Percentiles rank a stretch among this genome's conserved stretches.
These are phyloP conservation scores for Forsythia viridissima DNA, from an alignment of 257 asterid genomes.

Conservation along the genomic window DNA sequence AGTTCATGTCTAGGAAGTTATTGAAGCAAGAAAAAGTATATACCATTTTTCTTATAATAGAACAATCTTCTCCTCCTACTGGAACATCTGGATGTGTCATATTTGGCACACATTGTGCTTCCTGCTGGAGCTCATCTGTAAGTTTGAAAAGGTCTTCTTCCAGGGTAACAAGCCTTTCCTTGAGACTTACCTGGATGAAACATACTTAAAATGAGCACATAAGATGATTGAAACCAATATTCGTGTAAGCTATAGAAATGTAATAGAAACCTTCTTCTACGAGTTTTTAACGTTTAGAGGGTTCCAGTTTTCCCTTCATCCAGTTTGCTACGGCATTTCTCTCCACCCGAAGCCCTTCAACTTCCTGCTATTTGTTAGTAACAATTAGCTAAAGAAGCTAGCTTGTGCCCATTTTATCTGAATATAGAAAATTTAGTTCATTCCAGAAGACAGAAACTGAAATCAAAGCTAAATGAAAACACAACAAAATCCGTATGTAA, in stretches of 20 bases:
- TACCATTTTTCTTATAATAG: slow-evolving; percentile 76
- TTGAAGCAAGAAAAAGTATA: slow-evolving; percentile 8
- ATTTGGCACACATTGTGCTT: slow-evolving; percentile 94
- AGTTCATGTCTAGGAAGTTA: neutral
- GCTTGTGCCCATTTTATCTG: neutral
- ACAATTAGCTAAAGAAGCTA: slow-evolving; percentile 62
- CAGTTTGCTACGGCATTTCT: slow-evolving; percentile 90
- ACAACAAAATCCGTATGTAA: neutral
- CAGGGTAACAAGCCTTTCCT: slow-evolving; percentile 72
- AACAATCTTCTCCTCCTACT: slow-evolving; percentile 81
- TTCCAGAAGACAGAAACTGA: neutral
- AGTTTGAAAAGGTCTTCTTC: slow-evolving; percentile 84
- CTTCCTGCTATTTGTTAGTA: slow-evolving; percentile 94
- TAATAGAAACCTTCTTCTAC: slow-evolving; percentile 78
- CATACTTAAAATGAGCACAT: slow-evolving; percentile 13
- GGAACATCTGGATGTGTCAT: slow-evolving; percentile 98
- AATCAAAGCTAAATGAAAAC: neutral
- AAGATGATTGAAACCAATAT: slow-evolving; percentile 8
- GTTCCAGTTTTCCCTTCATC: slow-evolving; percentile 91
- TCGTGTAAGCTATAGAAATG: slow-evolving; percentile 17
- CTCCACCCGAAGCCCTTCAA: slow-evolving; percentile 91
- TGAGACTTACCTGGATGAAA: slow-evolving; percentile 78
- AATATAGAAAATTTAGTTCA: neutral
- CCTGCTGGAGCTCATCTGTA: slow-evolving; percentile 81
- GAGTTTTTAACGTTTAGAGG: slow-evolving; percentile 78